Evolutionary conservation across 2,329 filamentous ascomycete genomes (phyloP), one percentile per base, ranked within the genome.

Genomic region (Botryosphaeria dothidea): DNA sequence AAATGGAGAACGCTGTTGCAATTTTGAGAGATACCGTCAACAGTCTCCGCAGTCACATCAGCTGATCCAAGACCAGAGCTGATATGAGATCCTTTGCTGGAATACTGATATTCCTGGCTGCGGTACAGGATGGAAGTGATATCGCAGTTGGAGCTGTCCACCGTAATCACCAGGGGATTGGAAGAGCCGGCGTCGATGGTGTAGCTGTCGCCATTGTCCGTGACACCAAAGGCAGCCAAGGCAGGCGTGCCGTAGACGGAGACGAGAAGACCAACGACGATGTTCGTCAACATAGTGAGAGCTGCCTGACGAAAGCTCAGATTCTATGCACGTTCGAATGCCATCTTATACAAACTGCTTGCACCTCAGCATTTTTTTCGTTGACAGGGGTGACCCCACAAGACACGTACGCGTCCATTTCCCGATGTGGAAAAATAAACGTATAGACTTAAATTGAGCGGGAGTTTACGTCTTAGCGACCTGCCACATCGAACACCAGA

Each of bases 91-190:
- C 80, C 80, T 51, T 80, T 81, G 52, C 74, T 73, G 6, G 75
- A 67, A 68, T 86, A 85, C 73, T 90, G 88, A 7, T 87, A 81
- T 71, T 90, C 85, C 48, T 81, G 80, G 66, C 85, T 84, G 25
- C 84, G 83, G 71, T 83, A 89, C 62, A 83, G 82, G 73, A 90
- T 85, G 0, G 86, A 89, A 15, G 82, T 88, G 73, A 90, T 86
- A 69, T 89, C 88, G 68, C 87, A 89, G 72, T 78, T 88, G 17
- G 78, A 79, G 52, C 81, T 67, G 31, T 74, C 71, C 15, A 78
- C 74, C 7, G 73, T 75, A 19, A 78, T 70, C 8, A 72, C 68
- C n/a, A 78, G 66, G 5, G 73, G 21, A 49, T 77, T 74, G 25
- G 68, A 66, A 0, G 75, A 73, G 2, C 75, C 76, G 3, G 75